Evolutionary conservation across 257 asterid genomes (phyloP).

Genomic region (Asclepias syriaca): DNA sequence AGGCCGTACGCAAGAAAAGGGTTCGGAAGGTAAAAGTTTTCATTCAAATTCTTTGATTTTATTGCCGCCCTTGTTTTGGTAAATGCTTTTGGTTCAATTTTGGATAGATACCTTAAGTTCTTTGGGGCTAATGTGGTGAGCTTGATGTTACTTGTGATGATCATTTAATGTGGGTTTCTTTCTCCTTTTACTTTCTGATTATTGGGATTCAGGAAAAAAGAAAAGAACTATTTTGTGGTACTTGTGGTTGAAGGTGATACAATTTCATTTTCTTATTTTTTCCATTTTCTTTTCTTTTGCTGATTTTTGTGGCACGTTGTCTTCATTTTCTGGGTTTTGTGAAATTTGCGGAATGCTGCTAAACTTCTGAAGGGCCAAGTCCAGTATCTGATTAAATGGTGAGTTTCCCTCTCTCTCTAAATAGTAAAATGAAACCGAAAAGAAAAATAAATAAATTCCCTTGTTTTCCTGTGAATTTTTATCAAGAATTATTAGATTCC

Average conservation of each 20-base stretch:
- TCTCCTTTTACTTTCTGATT: neutral
- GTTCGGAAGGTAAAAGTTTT: conserved; percentile 24
- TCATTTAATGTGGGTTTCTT: neutral
- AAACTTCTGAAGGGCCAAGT: conserved; percentile 59
- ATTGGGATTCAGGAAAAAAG: neutral
- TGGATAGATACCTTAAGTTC: neutral
- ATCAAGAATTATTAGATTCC: neutral
- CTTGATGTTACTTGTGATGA: neutral
- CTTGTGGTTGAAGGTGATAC: neutral
- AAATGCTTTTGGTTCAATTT: neutral
- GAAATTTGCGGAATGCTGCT: conserved; percentile 35
- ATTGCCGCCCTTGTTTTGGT: neutral
- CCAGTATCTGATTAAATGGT: conserved; percentile 50
- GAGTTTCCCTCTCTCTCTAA: conserved; percentile 6
- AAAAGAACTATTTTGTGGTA: neutral
- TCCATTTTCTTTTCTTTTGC: conserved; percentile 3
- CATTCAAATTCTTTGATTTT: conserved; percentile 2
- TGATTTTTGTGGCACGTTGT: conserved; percentile 23
- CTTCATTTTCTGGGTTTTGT: conserved; percentile 21
- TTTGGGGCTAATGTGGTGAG: neutral
- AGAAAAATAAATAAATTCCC: neutral
- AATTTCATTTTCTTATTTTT: neutral
- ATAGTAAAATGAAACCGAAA: neutral
- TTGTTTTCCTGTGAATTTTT: conserved; percentile 1
- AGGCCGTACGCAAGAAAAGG: conserved; percentile 31